Conservation (phyloP, 2,329 filamentous ascomycete genomes). For the Calonectria hongkongensis region DNA sequence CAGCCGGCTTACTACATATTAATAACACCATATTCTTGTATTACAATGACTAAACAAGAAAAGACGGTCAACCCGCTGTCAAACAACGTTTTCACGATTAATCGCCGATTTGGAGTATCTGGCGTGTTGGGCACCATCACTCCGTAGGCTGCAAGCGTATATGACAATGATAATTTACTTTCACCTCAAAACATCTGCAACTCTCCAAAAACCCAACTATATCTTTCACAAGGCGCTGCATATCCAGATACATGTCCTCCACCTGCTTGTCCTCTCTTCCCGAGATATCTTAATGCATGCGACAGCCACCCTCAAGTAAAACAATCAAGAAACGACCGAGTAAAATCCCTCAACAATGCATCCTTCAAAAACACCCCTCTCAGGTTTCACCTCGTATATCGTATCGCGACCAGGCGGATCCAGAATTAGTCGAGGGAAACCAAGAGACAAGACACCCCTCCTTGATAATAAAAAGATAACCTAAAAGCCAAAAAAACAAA, state of each 20-base stretch:
- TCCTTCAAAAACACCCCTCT: constrained; percentile 37
- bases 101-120: too few species aligned
- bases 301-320: constrained; percentile 28
- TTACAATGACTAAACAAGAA: too few species aligned
- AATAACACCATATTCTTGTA: too few species aligned
- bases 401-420: constrained; percentile 52
- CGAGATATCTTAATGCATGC: constrained; percentile 43
- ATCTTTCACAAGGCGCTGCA: constrained; percentile 35
- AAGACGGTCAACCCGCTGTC: too few species aligned
- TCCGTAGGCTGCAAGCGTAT: not conserved
- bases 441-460: constrained; percentile 39
- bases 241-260: constrained; percentile 42
- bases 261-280: not conserved
- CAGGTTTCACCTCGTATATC: constrained; percentile 38
- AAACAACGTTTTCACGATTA: too few species aligned
- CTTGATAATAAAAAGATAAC: constrained; percentile 34
- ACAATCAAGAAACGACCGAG: constrained; percentile 35
- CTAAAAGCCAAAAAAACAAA: constrained; percentile 40
- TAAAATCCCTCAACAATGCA: constrained; percentile 43
- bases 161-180: constrained; percentile 19
- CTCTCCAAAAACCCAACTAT: constrained; percentile 8
- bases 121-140: not conserved
- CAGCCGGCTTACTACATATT: too few species aligned
- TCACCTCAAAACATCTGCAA: constrained; percentile 13
- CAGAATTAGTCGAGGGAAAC: constrained; percentile 51